Base-by-base conservation (phyloP, 768 basidiomycete species). In the Kondoa subrosea region DNA sequence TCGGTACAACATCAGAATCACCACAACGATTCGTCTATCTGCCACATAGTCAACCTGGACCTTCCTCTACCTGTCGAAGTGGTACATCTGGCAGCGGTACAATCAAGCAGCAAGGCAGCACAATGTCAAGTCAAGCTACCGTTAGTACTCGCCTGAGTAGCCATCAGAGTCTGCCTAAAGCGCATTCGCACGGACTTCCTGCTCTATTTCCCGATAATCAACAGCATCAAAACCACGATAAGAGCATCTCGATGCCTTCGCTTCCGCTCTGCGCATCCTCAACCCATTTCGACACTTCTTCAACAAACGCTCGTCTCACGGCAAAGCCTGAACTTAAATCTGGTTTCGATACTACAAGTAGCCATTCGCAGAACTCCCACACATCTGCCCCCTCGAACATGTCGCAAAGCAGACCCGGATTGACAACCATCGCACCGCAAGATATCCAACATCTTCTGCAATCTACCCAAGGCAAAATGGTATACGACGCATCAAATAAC, bases 391-490 rank as follows among this genome's bases (percentile, higher is more conserved):
- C 4, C 14, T 32, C 33, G 16, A 27, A 27, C 29, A n/a, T 8
- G 8, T 63, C 61, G 17, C 27, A 63, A 32, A 2, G 17, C 12
- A 27, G 17, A 32, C 4, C 8, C 8, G 58, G 25, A 4, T 32
- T 78, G 70, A 74, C 75, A 3, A 74, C 76, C 25, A 78, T 80
- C 64, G 71, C 74, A 33, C 76, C 77, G 1, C 70, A 73, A 34
- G 76, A 76, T 25, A 72, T 78, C 8, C 72, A 73, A 57, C 73
- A 70, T 0, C 67, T 77, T 0, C 72, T 78, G 1, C 71, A 75
- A 21, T 69, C 74, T 15, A 66, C 69, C 14, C 74, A 76, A 27
- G 77, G 77, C 1, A 73, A 74, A 26, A 77, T 79, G 77, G 70
- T 74, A 14, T 80, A 76, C 65, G 78, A 79, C 64, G 66, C 65